Evolutionary conservation across 441 rosid species (phyloP).

Genomic region (Erysimum pusillum): DNA sequence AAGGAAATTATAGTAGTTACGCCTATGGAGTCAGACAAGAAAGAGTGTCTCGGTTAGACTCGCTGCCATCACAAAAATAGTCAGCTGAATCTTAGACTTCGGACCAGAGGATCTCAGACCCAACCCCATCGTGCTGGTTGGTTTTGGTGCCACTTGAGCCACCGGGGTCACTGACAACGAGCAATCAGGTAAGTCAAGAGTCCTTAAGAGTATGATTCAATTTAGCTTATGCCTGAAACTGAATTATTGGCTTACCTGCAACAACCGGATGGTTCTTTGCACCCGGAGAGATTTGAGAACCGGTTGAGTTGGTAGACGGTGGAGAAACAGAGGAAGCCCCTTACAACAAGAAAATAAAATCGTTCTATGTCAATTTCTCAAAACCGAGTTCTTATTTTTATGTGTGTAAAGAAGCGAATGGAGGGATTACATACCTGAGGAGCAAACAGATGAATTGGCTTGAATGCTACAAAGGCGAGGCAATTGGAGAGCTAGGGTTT

Average conservation of each 20-base stretch:
- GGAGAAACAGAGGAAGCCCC: conserved; percentile 45
- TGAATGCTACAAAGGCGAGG: conserved; percentile 63
- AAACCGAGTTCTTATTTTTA: neutral
- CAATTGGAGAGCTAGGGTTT: conserved; percentile 65
- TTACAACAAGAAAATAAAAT: conserved; percentile 25
- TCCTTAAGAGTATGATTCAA: neutral
- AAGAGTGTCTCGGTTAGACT: conserved; percentile 40
- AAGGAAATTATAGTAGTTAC: neutral
- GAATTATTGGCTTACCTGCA: conserved; percentile 55
- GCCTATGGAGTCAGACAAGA: conserved; percentile 15
- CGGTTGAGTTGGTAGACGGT: conserved; percentile 48
- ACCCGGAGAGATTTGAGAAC: conserved; percentile 59
- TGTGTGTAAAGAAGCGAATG: neutral
- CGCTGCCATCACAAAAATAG: conserved; percentile 40
- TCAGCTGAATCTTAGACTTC: conserved; percentile 41
- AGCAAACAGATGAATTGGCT: conserved; percentile 56
- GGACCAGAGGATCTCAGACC: conserved; percentile 48
- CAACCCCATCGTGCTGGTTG: conserved; percentile 51
- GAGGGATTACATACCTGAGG: conserved; percentile 43
- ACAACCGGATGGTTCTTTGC: conserved; percentile 50
- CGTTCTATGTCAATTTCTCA: conserved; percentile 3
- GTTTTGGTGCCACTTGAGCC: conserved; percentile 55
- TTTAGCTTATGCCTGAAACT: conserved; percentile 6
- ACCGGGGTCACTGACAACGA: conserved; percentile 25
- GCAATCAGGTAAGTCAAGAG: conserved; percentile 5